Evolutionary conservation across 2,329 filamentous ascomycete species (phyloP), one percentile per base, ranked within the genome.

Genomic region (Epicoccum nigrum): DNA sequence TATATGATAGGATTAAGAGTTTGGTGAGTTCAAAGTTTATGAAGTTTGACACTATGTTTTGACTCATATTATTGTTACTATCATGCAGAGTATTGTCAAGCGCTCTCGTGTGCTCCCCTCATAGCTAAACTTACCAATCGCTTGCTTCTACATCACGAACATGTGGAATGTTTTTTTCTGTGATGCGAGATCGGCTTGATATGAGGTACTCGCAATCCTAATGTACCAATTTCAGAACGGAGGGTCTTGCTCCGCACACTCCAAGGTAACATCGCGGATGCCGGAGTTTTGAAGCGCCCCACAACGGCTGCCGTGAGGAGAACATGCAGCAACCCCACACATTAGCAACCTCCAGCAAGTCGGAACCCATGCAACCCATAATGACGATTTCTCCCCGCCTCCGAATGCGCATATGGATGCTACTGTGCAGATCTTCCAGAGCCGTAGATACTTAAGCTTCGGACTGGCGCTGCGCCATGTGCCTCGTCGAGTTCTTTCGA

Each of bases 341-440:
- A 51, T 54, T 44, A 45, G 37, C 51, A 39, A 21, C 16, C 57
- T 46, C 15, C 15, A 56, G 56, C 38, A 59, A 52, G 38, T 59
- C 45, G 48, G 48, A 41, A 30, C 19, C 40, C 41, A 23, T 41
- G 23, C 46, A 50, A 45, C 35, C 38, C 4, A 58, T 60, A 52
- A 60, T 60, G 55, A 56, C 58, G 58, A 28, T 40, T 19, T 4
- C 28, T 34, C 31, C 32, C 32, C 35, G 13, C 27, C 45, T 17
- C 7, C 21, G 32, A 34, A 19, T 15, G 20, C 55, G 28, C 7
- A n/a, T 23, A 21, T 47, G 38, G 15, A 33, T 41, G 43, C 25
- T 42, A 37, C 6, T 43, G 39, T 25, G 21, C 23, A 42, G 23
- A 47, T 39, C 31, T 9, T 9, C 9, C 19, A 38, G 6, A 8